These are phyloP conservation scores for Haberlea rhodopensis DNA, from an alignment of 257 asterid genomes.

Conservation along the genomic window DNA sequence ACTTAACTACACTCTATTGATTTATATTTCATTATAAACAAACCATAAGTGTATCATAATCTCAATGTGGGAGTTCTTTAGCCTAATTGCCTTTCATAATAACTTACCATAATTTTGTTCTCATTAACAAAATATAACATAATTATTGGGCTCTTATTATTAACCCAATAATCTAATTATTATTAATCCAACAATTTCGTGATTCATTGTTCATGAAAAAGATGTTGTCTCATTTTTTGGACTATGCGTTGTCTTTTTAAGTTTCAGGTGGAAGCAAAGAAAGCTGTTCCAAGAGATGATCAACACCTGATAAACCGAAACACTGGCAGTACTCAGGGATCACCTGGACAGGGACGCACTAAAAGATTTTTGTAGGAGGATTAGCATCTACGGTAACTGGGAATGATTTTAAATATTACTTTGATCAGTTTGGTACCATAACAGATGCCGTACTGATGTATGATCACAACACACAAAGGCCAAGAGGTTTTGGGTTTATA, in stretches of 20 bases:
- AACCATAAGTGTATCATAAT: too few species aligned
- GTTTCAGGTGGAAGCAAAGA: slow-evolving; percentile 53
- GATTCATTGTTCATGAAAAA: not conserved
- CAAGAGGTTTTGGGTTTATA: slow-evolving; percentile 53
- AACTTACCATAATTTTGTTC: too few species aligned
- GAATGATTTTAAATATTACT: slow-evolving; percentile 42
- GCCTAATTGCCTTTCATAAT: too few species aligned
- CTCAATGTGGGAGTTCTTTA: too few species aligned
- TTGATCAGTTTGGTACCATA: slow-evolving; percentile 44
- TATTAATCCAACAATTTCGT: too few species aligned
- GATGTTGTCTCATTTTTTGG: not conserved
- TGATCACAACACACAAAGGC: slow-evolving; percentile 54
- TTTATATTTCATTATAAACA: too few species aligned
- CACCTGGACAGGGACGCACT: slow-evolving; percentile 41
- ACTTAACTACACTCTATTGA: too few species aligned
- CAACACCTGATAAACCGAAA: slow-evolving; percentile 36
- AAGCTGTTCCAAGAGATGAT: slow-evolving; percentile 54
- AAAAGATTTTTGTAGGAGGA: slow-evolving; percentile 58
- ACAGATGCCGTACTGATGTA: slow-evolving; percentile 54
- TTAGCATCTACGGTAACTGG: slow-evolving; percentile 46
- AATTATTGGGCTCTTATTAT: too few species aligned
- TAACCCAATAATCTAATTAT: too few species aligned
- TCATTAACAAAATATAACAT: too few species aligned
- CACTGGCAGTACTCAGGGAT: slow-evolving; percentile 37
- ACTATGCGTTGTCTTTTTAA: not conserved